Percentiles rank a stretch among this genome's conserved stretches.
phyloP scores from a whole-genome alignment of 768 basidiomycete species.

The Auriscalpium vulgare region DNA sequence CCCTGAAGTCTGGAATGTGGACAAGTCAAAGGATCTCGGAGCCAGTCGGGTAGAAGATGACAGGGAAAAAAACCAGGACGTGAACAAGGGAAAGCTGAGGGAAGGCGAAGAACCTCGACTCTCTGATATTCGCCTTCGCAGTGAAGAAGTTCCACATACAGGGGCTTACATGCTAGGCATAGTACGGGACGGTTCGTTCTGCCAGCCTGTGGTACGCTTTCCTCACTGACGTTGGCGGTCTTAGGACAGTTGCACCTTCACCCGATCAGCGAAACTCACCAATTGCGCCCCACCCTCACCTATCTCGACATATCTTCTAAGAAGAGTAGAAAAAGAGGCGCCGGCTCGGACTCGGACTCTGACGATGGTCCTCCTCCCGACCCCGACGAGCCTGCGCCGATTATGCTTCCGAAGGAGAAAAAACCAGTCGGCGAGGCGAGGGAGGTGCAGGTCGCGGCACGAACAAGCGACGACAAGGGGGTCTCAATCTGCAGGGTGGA shows the following conservation, averaged over 20 bases:
- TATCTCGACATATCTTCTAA: conserved; percentile 70
- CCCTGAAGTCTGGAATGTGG: conserved; percentile 73
- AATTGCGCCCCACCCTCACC: conserved; percentile 75
- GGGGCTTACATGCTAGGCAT: conserved; percentile 72
- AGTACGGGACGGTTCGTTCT: conserved; percentile 53
- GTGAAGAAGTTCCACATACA: conserved; percentile 59
- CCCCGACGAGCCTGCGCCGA: conserved; percentile 59
- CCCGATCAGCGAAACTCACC: conserved; percentile 71
- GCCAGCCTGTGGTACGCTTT: not conserved
- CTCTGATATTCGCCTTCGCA: conserved; percentile 61
- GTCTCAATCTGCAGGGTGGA: conserved; percentile 47
- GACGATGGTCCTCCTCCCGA: conserved; percentile 77
- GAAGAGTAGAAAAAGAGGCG: conserved; percentile 42
- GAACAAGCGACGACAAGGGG: conserved; percentile 57
- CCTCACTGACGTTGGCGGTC: conserved; percentile 8
- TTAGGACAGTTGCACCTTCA: conserved; percentile 69
- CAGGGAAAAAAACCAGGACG: conserved; percentile 66
- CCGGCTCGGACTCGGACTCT: conserved; percentile 60
- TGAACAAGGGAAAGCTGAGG: conserved; percentile 20
- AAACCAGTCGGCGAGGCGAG: conserved; percentile 49
- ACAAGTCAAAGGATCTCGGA: conserved; percentile 60
- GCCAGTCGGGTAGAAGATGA: conserved; percentile 65
- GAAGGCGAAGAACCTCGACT: conserved; percentile 37
- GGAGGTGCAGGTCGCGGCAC: conserved; percentile 72
- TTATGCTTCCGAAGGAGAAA: conserved; percentile 42